phyloP scores from a whole-genome alignment of 2,329 filamentous ascomycete genomes.

The Hypoxylon rubiginosum region DNA sequence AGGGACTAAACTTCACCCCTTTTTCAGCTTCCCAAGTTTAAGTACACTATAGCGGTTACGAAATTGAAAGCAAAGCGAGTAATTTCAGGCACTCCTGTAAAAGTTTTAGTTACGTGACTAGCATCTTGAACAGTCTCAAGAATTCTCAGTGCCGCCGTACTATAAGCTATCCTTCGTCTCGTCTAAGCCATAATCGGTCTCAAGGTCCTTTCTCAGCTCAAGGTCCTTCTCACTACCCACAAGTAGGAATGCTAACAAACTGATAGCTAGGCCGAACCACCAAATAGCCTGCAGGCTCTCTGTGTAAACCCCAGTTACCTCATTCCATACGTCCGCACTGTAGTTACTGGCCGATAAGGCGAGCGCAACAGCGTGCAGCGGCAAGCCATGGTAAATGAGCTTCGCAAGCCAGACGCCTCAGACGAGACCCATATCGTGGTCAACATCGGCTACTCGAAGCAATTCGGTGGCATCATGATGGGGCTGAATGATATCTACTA shows the following conservation, averaged over 20 bases:
- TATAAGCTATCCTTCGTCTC: background rate
- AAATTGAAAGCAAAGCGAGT: no score
- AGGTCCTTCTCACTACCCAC: background rate
- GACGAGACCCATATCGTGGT: constrained; percentile 28
- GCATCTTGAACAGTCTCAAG: no score
- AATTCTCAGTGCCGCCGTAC: background rate
- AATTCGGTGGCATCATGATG: constrained; percentile 8
- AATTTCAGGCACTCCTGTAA: no score
- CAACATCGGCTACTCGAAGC: constrained; percentile 15
- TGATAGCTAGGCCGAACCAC: background rate
- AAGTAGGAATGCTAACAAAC: background rate
- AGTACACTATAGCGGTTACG: no score
- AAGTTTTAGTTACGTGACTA: no score
- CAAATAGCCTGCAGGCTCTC: background rate
- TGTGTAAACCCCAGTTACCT: background rate
- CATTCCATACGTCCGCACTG: background rate
- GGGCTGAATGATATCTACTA: constrained; percentile 31
- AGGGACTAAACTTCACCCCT: no score
- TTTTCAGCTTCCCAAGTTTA: no score
- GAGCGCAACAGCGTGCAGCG: constrained; percentile 47
- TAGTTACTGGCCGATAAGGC: background rate
- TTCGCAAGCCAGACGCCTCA: constrained; percentile 8
- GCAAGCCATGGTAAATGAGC: constrained; percentile 13
- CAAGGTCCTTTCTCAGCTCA: background rate
- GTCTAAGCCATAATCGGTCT: background rate